Percentiles rank a stretch among this genome's conserved stretches.
phyloP scores from a whole-genome alignment of 2,329 filamentous ascomycete species.

The Drechslerella coelobrocha region DNA sequence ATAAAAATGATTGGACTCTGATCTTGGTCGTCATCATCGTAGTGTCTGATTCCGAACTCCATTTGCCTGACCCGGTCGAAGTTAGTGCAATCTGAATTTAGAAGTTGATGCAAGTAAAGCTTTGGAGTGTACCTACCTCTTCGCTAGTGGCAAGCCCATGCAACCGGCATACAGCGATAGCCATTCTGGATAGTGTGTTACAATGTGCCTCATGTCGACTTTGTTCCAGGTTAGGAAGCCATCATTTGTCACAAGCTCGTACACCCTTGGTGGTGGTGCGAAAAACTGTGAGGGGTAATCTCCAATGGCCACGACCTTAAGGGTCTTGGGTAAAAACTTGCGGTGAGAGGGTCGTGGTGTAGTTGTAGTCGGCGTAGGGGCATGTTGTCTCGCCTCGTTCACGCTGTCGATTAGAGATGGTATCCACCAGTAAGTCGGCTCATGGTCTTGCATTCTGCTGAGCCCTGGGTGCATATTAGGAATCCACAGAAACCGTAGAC shows the following conservation, averaged over 20 bases:
- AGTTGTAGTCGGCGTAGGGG: background rate
- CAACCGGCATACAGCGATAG: slow-evolving; percentile 14
- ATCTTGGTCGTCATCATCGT: background rate
- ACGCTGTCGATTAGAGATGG: background rate
- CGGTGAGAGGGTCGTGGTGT: background rate
- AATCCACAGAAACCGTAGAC: slow-evolving; percentile 14
- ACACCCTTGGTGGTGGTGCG: background rate
- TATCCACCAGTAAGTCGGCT: slow-evolving; percentile 24
- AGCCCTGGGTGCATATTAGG: background rate
- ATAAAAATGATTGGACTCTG: background rate
- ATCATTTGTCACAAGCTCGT: background rate
- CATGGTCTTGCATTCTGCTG: background rate
- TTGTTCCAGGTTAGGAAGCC: slow-evolving; percentile 10
- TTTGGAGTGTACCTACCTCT: slow-evolving; percentile 12
- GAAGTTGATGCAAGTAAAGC: background rate
- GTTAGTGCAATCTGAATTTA: background rate
- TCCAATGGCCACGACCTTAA: slow-evolving; percentile 16
- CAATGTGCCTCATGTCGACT: slow-evolving; percentile 6
- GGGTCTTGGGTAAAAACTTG: slow-evolving; percentile 1
- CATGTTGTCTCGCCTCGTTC: background rate
- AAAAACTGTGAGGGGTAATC: background rate
- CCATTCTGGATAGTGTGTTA: slow-evolving; percentile 3
- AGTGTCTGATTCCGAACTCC: background rate
- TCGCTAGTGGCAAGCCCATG: slow-evolving; percentile 2
- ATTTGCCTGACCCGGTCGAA: background rate